Evolutionary conservation across 2,329 filamentous ascomycete genomes (phyloP).

Genomic region (Diaporthe sp.): DNA sequence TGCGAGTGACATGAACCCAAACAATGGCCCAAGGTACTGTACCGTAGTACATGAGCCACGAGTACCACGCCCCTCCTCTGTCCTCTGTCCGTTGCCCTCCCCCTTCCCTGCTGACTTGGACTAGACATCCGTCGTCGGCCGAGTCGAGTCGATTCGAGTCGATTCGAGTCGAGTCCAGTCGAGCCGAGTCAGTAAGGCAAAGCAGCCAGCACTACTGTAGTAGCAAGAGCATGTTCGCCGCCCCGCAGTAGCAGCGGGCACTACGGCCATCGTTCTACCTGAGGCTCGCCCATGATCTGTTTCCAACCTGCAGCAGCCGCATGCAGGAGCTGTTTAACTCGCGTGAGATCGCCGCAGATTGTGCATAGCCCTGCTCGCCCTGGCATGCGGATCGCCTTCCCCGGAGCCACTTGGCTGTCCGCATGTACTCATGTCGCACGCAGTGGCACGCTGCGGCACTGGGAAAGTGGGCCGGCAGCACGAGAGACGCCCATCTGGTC

Average conservation of each 20-base stretch:
- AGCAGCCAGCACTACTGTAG: background rate
- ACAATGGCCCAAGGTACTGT: conserved; percentile 7
- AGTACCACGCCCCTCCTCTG: background rate
- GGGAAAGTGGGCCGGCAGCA: conserved; percentile 16
- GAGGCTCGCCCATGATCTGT: conserved; percentile 11
- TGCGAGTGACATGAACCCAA: conserved; percentile 22
- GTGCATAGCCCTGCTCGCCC: conserved; percentile 29
- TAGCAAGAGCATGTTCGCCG: background rate
- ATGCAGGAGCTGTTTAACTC: conserved; percentile 29
- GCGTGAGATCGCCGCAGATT: conserved; percentile 31
- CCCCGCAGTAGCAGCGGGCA: conserved; percentile 13
- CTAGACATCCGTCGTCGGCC: background rate
- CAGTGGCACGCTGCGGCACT: conserved; percentile 25
- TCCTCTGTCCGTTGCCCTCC: background rate
- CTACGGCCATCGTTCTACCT: background rate
- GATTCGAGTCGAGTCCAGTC: too few species aligned
- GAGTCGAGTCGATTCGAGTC: background rate
- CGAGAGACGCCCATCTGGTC: conserved; percentile 14
- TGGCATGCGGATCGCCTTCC: conserved; percentile 28
- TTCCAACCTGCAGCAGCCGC: conserved; percentile 26
- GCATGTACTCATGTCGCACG: background rate
- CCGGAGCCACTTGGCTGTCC: conserved; percentile 17
- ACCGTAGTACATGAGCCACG: background rate
- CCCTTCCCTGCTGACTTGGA: background rate
- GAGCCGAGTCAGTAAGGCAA: background rate